Base-by-base conservation (phyloP, 495 filamentous ascomycete species). In the Cryomyces antarcticus region DNA sequence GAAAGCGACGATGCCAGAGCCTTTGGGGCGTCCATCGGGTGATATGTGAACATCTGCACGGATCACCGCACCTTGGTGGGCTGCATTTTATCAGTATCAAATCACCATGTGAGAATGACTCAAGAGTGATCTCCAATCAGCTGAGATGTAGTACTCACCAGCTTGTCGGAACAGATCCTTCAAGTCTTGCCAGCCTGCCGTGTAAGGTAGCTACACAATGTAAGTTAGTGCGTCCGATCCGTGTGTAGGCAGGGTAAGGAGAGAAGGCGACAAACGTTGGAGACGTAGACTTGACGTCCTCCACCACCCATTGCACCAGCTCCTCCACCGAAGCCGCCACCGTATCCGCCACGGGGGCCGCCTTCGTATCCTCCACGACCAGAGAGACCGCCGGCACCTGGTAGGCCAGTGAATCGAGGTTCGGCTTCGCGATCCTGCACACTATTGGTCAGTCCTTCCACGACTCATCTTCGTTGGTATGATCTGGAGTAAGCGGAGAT, bases 161-260 rank as follows among this genome's bases (percentile, higher is more conserved):
- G 89, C 84, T 72, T 95, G 86, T 55, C 89, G 85, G 72, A 97
- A 97, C 50, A 97, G 69, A 63, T 97, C 89, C 69, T 97, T 97
- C 58, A 97, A 64, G 62, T 97, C 89, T 69, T 97, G 89, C 89
- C 89, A 97, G 59, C 92, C 89, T 54, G 93, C 83, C 41, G 80
- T 94, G 69, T 83, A 97, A 28, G 89, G 89, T 53, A 97, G 82
- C 89, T 97, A 65, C 39, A 54, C 43, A 28, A 39, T 47, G 37
- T 66, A 41, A 72, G 43, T 44, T 41, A 12, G n/a, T 6, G 7
- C 46, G 4, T 5, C n/a, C 28, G 10, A 31, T 11, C 31, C 11
- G 28, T n/a, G 41, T 41, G 49, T 48, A 5, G 44, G n/a, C 46
- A 39, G 43, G 49, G 46, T 49, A 48, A 46, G 49, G 50, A 49